Evolutionary conservation across 768 basidiomycete species (phyloP).

Genomic region (Hebeloma cylindrosporum): DNA sequence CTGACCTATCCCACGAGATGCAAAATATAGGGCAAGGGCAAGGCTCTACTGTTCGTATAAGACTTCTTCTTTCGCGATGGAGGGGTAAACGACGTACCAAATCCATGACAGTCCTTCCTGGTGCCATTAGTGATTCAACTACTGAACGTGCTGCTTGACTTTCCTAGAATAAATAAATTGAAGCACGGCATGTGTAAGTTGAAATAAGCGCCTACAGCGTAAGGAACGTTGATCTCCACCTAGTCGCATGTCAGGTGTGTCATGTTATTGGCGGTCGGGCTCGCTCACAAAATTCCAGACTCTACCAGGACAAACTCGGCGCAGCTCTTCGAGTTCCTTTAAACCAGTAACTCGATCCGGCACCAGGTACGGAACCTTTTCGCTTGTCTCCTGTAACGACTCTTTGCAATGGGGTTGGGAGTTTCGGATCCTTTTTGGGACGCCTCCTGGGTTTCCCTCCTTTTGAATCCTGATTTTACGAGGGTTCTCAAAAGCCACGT

Average conservation of each 20-base stretch:
- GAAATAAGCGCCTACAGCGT: slow-evolving; percentile 46
- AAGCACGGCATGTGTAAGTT: not conserved
- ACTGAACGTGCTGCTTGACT: slow-evolving; percentile 52
- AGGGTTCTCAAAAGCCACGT: slow-evolving; percentile 97
- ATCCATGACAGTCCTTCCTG: slow-evolving; percentile 86
- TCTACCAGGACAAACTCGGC: slow-evolving; percentile 71
- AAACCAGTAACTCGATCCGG: slow-evolving; percentile 88
- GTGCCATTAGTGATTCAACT: slow-evolving; percentile 76
- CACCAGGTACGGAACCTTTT: slow-evolving; percentile 78
- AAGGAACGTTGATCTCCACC: slow-evolving; percentile 88
- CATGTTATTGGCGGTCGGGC: not conserved
- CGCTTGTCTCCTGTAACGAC: slow-evolving; percentile 61
- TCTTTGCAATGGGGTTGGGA: slow-evolving; percentile 9
- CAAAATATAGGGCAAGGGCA: slow-evolving; percentile 90
- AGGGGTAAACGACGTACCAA: slow-evolving; percentile 50
- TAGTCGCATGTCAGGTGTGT: slow-evolving; percentile 24
- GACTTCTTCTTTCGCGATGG: not conserved
- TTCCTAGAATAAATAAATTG: slow-evolving; percentile 48
- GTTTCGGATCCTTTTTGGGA: slow-evolving; percentile 22
- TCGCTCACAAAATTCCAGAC: slow-evolving; percentile 85
- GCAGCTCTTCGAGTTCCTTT: slow-evolving; percentile 75
- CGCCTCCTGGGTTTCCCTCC: slow-evolving; percentile 45
- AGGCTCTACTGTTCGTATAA: slow-evolving; percentile 61
- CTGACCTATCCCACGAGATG: slow-evolving; percentile 75
- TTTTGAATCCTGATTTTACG: slow-evolving; percentile 58